Evolutionary conservation across 192 early-diverging fungal species (phyloP).

Genomic region (Linnemannia hyalina): DNA sequence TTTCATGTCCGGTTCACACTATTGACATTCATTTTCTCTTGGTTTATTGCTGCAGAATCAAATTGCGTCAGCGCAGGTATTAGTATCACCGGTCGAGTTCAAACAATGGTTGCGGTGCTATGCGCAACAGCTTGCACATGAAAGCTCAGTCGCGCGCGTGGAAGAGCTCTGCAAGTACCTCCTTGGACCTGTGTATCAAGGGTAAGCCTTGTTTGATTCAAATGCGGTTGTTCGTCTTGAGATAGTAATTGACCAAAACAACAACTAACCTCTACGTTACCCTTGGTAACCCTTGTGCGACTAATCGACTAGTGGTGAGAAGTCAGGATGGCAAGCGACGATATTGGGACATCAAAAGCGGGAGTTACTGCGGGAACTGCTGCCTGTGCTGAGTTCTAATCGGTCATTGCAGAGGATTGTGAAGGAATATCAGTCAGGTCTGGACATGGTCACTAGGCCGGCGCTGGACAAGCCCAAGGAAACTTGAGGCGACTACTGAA

Average conservation of each 20-base stretch:
- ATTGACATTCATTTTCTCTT: background rate
- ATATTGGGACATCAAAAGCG: constrained; percentile 71
- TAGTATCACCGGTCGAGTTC: constrained; percentile 72
- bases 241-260: background rate
- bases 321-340: constrained; percentile 55
- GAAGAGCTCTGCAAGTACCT: constrained; percentile 79
- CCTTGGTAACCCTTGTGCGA: background rate
- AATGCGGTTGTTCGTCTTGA: background rate
- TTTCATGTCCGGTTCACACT: background rate
- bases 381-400: constrained; percentile 79
- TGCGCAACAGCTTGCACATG: constrained; percentile 76
- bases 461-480: background rate
- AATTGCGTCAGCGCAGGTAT: constrained; percentile 62
- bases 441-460: constrained; percentile 31
- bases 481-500: background rate
- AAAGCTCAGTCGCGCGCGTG: constrained; percentile 68
- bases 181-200: constrained; percentile 65
- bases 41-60: constrained; percentile 58
- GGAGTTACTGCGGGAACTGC: constrained; percentile 70
- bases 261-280: constrained; percentile 4
- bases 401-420: constrained; percentile 72
- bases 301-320: constrained; percentile 49
- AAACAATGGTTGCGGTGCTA: constrained; percentile 71
- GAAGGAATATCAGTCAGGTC: constrained; percentile 63
- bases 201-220: constrained; percentile 37